Conservation (phyloP, 257 asterid genomes). For the Capsicum rhomboideum region DNA sequence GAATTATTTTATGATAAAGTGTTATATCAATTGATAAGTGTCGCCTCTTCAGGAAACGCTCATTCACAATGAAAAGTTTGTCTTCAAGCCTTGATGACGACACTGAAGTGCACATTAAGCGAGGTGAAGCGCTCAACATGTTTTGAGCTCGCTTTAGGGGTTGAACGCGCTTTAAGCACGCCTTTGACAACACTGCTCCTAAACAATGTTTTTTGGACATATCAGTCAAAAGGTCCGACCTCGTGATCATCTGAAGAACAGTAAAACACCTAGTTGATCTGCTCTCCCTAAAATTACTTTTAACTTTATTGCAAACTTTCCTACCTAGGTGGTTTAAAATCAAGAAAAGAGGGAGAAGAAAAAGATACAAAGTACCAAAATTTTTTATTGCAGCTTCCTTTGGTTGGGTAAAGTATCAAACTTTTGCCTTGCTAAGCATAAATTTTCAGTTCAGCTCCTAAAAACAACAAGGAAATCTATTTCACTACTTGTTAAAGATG, state of each 20-base stretch:
- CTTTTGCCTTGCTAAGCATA: not conserved
- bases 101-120: too few relatives aligned
- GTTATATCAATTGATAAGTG: too few relatives aligned
- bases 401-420: not conserved
- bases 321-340: not conserved
- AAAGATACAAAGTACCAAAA: not conserved
- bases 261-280: too few relatives aligned
- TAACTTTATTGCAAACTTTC: not conserved
- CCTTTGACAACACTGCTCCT: too few relatives aligned
- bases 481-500: not conserved
- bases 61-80: too few relatives aligned
- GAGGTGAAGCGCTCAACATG: too few relatives aligned
- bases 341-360: not conserved
- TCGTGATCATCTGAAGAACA: not conserved
- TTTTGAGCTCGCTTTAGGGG: too few relatives aligned
- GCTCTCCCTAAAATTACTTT: not conserved
- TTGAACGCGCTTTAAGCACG: too few relatives aligned
- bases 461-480: not conserved
- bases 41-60: too few relatives aligned
- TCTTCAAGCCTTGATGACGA: too few relatives aligned
- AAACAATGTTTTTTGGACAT: not conserved
- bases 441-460: not conserved
- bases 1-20: too few relatives aligned
- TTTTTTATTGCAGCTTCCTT: not conserved
- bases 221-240: not conserved